These are phyloP conservation scores for Colletotrichum sansevieriae DNA, from an alignment of 2,329 filamentous ascomycete species.

Conservation along the genomic window DNA sequence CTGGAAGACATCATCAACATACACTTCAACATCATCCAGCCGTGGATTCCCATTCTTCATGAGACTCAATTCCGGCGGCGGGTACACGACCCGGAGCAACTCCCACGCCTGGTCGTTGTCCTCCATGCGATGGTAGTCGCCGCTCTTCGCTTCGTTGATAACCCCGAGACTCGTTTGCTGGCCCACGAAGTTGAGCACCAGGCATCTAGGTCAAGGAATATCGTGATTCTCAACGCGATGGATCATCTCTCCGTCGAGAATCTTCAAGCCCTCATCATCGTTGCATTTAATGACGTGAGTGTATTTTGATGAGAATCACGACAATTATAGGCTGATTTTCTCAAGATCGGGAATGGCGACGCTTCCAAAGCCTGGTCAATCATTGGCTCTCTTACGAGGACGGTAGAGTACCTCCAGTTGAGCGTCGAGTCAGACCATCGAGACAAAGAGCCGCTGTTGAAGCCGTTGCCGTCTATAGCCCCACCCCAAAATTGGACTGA, in stretches of 20 bases:
- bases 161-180: conserved; percentile 44
- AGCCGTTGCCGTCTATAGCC: conserved; percentile 47
- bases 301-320: fast-evolving
- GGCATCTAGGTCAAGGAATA: conserved; percentile 38
- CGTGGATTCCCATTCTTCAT: conserved; percentile 57
- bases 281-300: conserved; percentile 54
- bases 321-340: background rate
- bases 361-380: conserved; percentile 42
- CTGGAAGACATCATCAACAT: conserved; percentile 44
- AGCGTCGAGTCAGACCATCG: conserved; percentile 42
- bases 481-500: conserved; percentile 50
- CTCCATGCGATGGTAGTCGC: conserved; percentile 53
- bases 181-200: conserved; percentile 42
- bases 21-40: conserved; percentile 55
- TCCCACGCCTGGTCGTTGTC: conserved; percentile 48
- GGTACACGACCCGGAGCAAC: conserved; percentile 45
- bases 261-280: conserved; percentile 53
- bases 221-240: conserved; percentile 50
- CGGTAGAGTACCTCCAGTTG: conserved; percentile 42
- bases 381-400: conserved; percentile 41
- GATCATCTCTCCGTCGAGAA: conserved; percentile 53
- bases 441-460: conserved; percentile 40
- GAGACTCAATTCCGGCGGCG: conserved; percentile 48
- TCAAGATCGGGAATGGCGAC: conserved; percentile 43
- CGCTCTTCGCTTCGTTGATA: conserved; percentile 46